Percentiles rank a stretch among this genome's conserved stretches.
These are phyloP conservation scores for Prunella vulgaris DNA, from an alignment of 257 asterid genomes.

Conservation along the genomic window DNA sequence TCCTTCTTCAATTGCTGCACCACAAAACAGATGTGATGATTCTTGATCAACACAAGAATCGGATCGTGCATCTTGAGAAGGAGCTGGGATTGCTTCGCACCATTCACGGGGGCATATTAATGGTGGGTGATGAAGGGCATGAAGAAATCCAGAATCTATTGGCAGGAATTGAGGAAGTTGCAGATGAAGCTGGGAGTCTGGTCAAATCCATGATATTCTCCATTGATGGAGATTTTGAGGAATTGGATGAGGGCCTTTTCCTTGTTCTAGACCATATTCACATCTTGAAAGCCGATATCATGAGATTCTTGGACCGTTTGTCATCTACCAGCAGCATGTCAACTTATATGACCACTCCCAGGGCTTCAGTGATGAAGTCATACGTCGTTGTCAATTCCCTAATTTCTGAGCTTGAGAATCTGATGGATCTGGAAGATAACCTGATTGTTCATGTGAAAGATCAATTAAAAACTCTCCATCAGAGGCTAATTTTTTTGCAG, in stretches of 20 bases:
- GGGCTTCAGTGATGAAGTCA: not conserved
- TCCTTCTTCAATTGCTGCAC: not conserved
- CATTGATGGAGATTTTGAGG: not conserved
- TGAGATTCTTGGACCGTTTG: not conserved
- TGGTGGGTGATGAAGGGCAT: not conserved
- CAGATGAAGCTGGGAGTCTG: not conserved
- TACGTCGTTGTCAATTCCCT: not conserved
- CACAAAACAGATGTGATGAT: not conserved
- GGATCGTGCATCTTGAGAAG: not conserved
- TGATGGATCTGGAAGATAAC: not conserved
- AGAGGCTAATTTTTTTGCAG: not conserved
- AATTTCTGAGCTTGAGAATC: not conserved
- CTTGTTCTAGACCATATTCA: not conserved
- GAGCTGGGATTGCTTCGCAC: not conserved
- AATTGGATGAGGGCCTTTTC: not conserved
- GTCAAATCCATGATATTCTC: not conserved
- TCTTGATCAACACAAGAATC: not conserved
- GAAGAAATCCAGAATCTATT: not conserved
- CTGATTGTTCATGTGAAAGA: not conserved
- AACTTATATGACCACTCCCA: not conserved
- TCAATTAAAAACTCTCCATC: not conserved
- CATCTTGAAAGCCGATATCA: not conserved
- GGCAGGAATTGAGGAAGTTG: not conserved
- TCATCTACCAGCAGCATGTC: not conserved
- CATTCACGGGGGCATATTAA: not conserved